Evolutionary conservation across 179 eudicot genomes (phyloP).

Genomic region (Vitellaria paradoxa): DNA sequence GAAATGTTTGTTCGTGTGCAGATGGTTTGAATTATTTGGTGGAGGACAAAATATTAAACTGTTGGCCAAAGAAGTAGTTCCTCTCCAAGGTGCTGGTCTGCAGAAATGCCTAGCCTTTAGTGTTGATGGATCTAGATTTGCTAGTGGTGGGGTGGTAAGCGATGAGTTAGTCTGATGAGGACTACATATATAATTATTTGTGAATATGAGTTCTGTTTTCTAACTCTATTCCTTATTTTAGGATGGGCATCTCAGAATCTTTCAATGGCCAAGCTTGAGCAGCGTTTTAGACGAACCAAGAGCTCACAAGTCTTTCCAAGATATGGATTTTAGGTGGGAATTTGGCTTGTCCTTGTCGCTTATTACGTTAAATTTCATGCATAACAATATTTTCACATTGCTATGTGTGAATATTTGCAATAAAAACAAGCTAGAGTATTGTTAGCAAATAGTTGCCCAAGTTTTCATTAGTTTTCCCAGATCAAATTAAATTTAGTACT

Average conservation of each 20-base stretch:
- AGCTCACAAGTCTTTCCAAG: slow-evolving; percentile 89
- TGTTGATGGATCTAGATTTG: slow-evolving; percentile 84
- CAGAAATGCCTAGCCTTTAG: slow-evolving; percentile 86
- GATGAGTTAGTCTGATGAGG: slow-evolving; percentile 6
- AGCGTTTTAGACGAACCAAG: slow-evolving; percentile 73
- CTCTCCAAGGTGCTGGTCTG: slow-evolving; percentile 67
- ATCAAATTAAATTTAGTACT: no score
- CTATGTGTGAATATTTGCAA: not conserved
- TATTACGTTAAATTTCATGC: not conserved
- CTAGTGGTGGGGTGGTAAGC: slow-evolving; percentile 85
- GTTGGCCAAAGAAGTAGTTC: slow-evolving; percentile 50
- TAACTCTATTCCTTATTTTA: slow-evolving; percentile 24
- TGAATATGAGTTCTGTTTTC: not conserved
- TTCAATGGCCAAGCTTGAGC: slow-evolving; percentile 94
- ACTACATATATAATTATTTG: not conserved
- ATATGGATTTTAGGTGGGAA: slow-evolving; percentile 92
- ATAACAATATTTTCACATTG: not conserved
- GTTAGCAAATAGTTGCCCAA: not conserved
- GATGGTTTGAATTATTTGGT: slow-evolving; percentile 59
- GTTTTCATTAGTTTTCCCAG: not conserved
- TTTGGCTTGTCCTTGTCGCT: slow-evolving; percentile 2
- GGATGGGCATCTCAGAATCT: slow-evolving; percentile 93
- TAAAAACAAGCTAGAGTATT: not conserved
- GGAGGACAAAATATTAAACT: slow-evolving; percentile 46
- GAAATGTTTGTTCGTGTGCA: slow-evolving; percentile 26